These are phyloP conservation scores for Aspergillus nanangensis DNA, from an alignment of 495 filamentous ascomycete genomes.

Conservation along the genomic window DNA sequence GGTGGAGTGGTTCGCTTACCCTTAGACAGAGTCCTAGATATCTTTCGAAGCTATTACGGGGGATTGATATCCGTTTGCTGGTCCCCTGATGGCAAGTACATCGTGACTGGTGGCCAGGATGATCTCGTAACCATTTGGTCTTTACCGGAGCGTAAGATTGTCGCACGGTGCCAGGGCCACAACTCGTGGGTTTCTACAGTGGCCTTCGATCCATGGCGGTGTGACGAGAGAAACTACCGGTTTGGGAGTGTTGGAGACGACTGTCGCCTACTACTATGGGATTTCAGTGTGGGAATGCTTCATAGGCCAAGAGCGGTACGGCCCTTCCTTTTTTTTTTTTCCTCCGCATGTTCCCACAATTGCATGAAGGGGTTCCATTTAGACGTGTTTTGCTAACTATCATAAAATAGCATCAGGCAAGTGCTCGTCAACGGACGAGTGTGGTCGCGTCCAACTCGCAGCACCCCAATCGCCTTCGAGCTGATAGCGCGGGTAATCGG, in stretches of 20 bases:
- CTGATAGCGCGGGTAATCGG: constrained; percentile 56
- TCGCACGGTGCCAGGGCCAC: constrained; percentile 91
- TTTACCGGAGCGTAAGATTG: constrained; percentile 72
- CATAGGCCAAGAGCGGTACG: constrained; percentile 79
- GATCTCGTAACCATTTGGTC: constrained; percentile 95
- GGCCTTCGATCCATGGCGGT: constrained; percentile 93
- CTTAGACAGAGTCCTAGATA: constrained; percentile 62
- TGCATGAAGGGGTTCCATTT: no score
- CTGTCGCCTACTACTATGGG: constrained; percentile 85
- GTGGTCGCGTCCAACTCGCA: constrained; percentile 47
- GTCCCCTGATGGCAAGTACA: constrained; percentile 96
- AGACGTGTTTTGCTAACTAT: background rate
- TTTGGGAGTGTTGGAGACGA: constrained; percentile 97
- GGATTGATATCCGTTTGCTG: constrained; percentile 90
- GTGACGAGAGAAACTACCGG: constrained; percentile 88
- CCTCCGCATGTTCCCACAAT: background rate
- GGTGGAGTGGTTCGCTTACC: constrained; percentile 13
- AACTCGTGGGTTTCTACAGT: constrained; percentile 93
- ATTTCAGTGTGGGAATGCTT: constrained; percentile 96
- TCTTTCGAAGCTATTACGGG: constrained; percentile 90
- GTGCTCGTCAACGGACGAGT: constrained; percentile 34
- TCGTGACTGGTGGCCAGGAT: constrained; percentile 92
- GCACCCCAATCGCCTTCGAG: constrained; percentile 66
- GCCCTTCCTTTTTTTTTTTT: constrained; percentile 1
- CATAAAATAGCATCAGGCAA: constrained; percentile 40